Evolutionary conservation across 352 stramenopile genomes (phyloP).

Genomic region (Phytophthora sp.): DNA sequence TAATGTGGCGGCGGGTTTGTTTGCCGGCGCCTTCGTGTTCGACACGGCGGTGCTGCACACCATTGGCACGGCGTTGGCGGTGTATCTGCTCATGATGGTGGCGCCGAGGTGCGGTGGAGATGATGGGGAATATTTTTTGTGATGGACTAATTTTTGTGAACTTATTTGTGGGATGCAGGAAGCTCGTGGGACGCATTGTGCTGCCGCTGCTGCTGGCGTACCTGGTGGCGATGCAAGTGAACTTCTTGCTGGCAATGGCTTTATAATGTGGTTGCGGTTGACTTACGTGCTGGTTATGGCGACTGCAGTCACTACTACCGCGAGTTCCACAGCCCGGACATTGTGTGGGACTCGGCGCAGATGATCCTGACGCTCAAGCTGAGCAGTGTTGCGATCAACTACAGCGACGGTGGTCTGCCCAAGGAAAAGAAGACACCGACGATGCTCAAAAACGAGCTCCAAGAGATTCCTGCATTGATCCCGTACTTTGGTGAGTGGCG

Average conservation of each 20-base stretch:
- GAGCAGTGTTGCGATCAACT: constrained; percentile 82
- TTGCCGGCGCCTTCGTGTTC: constrained; percentile 79
- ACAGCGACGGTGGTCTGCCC: constrained; percentile 71
- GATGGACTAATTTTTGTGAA: neutral
- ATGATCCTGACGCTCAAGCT: constrained; percentile 90
- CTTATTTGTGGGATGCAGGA: constrained; percentile 30
- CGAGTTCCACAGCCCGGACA: constrained; percentile 78
- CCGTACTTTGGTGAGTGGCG: constrained; percentile 69
- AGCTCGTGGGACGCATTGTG: constrained; percentile 70
- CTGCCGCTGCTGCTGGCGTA: constrained; percentile 67
- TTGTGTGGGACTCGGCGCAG: constrained; percentile 87
- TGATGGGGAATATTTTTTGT: neutral
- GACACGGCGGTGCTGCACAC: constrained; percentile 81
- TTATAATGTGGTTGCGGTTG: neutral
- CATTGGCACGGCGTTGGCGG: constrained; percentile 54
- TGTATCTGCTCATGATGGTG: constrained; percentile 76
- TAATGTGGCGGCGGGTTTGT: constrained; percentile 67
- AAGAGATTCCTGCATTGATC: constrained; percentile 62
- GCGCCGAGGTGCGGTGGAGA: constrained; percentile 52
- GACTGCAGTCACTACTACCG: constrained; percentile 86
- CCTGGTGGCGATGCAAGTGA: constrained; percentile 63
- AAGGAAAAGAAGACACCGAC: constrained; percentile 78
- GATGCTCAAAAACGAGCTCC: constrained; percentile 80
- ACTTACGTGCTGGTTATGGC: neutral
- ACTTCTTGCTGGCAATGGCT: neutral